Evolutionary conservation across 371 early-diverging fungal species (phyloP).

Genomic region (Apophysomyces trapeziformis): DNA sequence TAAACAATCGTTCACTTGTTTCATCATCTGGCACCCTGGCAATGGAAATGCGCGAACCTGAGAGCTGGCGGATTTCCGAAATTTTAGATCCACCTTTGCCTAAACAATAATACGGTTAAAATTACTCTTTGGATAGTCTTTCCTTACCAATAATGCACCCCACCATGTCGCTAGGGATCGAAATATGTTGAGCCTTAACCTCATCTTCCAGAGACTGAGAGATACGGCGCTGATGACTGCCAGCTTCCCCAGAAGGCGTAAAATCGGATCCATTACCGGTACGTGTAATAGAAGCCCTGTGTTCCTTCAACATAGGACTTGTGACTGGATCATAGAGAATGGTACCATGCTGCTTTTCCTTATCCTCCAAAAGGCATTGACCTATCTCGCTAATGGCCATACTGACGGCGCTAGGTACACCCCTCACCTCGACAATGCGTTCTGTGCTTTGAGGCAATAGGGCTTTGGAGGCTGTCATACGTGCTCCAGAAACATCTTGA

Average conservation of each 20-base stretch:
- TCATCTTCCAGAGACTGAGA: slow-evolving; percentile 39
- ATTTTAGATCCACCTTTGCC: slow-evolving; percentile 81
- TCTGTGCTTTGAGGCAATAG: slow-evolving; percentile 87
- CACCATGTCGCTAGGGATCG: slow-evolving; percentile 91
- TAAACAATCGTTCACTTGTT: slow-evolving; percentile 78
- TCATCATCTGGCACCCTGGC: slow-evolving; percentile 72
- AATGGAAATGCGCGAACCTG: slow-evolving; percentile 82
- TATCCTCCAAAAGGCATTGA: slow-evolving; percentile 49
- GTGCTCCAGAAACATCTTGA: slow-evolving; percentile 80
- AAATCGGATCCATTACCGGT: slow-evolving; percentile 57
- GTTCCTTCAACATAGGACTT: slow-evolving; percentile 20
- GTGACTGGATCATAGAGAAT: slow-evolving; percentile 46
- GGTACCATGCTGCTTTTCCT: slow-evolving; percentile 51
- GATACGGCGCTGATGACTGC: slow-evolving; percentile 35
- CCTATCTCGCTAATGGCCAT: slow-evolving; percentile 76
- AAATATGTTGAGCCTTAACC: slow-evolving; percentile 80
- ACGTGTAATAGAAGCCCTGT: slow-evolving; percentile 60
- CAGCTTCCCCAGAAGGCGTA: slow-evolving; percentile 41
- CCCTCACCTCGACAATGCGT: slow-evolving; percentile 83
- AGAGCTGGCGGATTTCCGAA: slow-evolving; percentile 83
- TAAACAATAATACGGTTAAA: neutral
- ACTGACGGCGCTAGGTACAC: slow-evolving; percentile 70
- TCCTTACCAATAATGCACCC: slow-evolving; percentile 88
- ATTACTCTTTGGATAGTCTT: no score
- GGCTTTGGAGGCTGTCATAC: slow-evolving; percentile 84